Base-by-base conservation (phyloP, 345 rosid species). In the Arabidopsis suecica region DNA sequence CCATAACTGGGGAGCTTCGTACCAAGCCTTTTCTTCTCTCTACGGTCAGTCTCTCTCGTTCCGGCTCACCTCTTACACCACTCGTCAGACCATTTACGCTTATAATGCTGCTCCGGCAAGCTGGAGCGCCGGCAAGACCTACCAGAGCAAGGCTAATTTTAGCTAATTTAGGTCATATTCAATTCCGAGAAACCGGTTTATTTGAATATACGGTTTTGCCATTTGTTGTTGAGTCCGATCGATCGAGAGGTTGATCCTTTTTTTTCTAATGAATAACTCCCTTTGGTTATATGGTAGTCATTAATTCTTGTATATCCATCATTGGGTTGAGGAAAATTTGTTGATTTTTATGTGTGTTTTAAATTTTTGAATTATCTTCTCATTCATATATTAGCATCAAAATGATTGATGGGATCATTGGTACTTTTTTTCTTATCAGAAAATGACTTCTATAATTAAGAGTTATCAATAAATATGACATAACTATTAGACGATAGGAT, bases 1-100 rank as follows among this genome's bases (percentile, higher is more conserved):
- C 85, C 97, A 93, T 65, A 91, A 93, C 41, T 91, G 97, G 96
- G 96, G 98, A 47, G 98, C 97, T 63, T 86, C 98, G 0, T 93
- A 89, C 61, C 98, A 93, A 70, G 98, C 97, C 16, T 91, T 93
- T 56, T 85, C 98, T 28, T 73, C 84, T 36, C 85, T 93, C 0
- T 65, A 80, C 1, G 93, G 97, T 22, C 98, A 93, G 65, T 6
- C 97, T 55, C 79, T 91, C 30, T 93, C 98, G 40, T 91, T 93
- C 80, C 80, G 81, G 73, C 2, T 93, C 71, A 83, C 87, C 16
- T 91, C 93, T 3, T 86, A 86, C 71, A 75, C 93, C 2, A 80
- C 89, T 50, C 88, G 83, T 72, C 80, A 88, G 73, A 93, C 89
- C 50, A 73, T 91, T 44, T 55, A 81, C 20, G 85, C 83, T 45